Conservation (phyloP, 192 early-diverging fungal genomes). For the Helicostylum pulchrum region DNA sequence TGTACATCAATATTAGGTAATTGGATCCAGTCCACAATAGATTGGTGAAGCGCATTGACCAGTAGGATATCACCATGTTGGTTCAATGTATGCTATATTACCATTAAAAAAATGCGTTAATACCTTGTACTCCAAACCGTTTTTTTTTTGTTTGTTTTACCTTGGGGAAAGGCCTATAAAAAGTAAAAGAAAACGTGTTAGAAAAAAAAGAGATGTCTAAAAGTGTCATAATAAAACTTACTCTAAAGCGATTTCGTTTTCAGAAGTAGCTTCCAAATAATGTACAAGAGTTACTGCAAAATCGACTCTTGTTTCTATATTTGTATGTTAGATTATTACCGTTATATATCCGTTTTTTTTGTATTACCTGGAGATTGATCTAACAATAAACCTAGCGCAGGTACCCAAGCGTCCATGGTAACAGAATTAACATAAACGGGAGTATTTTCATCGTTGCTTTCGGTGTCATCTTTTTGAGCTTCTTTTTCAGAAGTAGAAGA, state of each 20-base stretch:
- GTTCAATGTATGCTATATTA: conserved; percentile 8
- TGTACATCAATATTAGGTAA: conserved; percentile 1
- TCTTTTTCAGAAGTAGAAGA: background rate
- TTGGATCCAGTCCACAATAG: conserved; percentile 22
- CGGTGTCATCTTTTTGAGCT: conserved; percentile 10
- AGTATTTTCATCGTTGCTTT: background rate
- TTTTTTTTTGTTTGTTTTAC: background rate
- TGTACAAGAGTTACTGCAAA: conserved; percentile 39
- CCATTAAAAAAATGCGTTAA: background rate
- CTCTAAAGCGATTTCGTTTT: conserved; percentile 29
- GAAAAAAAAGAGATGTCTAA: background rate
- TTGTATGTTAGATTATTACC: background rate
- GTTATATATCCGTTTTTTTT: too few species aligned
- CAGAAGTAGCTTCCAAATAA: conserved; percentile 35
- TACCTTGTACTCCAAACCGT: background rate
- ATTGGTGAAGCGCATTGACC: conserved; percentile 19
- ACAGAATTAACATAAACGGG: conserved; percentile 8
- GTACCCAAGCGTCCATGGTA: conserved; percentile 20
- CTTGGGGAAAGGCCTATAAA: conserved; percentile 12
- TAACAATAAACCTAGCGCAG: conserved; percentile 22
- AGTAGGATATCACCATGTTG: conserved; percentile 19
- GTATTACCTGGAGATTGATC: conserved; percentile 2
- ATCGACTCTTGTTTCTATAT: conserved; percentile 30
- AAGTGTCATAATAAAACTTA: conserved; percentile 11
- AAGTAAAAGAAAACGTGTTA: background rate